Percentiles rank a stretch among this genome's conserved stretches.
phyloP scores from a whole-genome alignment of 768 basidiomycete species.

The Lentinula aciculospora region DNA sequence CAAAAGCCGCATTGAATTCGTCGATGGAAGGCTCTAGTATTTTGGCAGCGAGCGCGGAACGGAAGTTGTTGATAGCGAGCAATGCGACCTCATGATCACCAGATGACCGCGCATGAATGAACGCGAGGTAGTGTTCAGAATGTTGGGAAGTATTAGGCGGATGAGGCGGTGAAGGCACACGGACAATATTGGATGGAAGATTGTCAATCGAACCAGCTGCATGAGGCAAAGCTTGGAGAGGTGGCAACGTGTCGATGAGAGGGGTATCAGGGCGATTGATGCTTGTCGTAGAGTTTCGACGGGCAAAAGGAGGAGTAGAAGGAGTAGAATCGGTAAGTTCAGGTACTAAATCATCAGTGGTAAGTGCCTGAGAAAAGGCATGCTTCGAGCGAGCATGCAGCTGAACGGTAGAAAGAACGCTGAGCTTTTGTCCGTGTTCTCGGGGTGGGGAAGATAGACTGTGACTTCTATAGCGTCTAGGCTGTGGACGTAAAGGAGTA shows the following conservation, averaged over 20 bases:
- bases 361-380: conserved; percentile 34
- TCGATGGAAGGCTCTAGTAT: conserved; percentile 28
- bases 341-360: conserved; percentile 13
- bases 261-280: conserved; percentile 7
- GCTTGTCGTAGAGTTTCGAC: conserved; percentile 7
- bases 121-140: conserved; percentile 15
- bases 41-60: conserved; percentile 23
- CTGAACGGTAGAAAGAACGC: conserved; percentile 60
- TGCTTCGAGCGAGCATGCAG: conserved; percentile 59
- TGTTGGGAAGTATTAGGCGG: conserved; percentile 13
- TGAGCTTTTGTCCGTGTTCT: conserved; percentile 37
- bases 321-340: conserved; percentile 14
- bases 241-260: conserved; percentile 4
- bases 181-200: not conserved
- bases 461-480: conserved; percentile 47
- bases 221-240: conserved; percentile 3
- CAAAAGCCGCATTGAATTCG: conserved; percentile 62
- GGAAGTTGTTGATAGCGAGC: conserved; percentile 31
- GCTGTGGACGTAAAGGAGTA: conserved; percentile 20
- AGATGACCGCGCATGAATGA: conserved; percentile 20
- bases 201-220: not conserved
- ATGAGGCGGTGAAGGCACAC: conserved; percentile 12
- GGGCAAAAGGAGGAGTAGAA: conserved; percentile 11
- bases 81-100: conserved; percentile 21
- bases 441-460: conserved; percentile 48